Conservation (phyloP, 2,329 filamentous ascomycete genomes). For the Pseudocercospora fijiensis region DNA sequence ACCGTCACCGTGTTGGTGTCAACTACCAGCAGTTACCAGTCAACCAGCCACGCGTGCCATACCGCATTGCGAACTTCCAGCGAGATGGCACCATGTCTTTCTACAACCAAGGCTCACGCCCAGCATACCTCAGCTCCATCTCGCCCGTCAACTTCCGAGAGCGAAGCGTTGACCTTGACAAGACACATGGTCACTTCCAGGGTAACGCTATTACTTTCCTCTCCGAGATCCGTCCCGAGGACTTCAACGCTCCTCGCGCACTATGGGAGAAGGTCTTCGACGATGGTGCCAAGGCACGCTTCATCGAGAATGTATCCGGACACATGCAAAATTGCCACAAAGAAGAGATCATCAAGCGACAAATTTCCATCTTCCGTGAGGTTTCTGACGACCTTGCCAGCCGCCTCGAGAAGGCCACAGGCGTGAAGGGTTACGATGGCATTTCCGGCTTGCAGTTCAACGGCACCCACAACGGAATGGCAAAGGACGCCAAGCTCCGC, state of each 20-base stretch:
- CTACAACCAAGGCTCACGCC: slow-evolving; percentile 62
- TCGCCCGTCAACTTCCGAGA: slow-evolving; percentile 52
- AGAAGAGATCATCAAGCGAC: slow-evolving; percentile 62
- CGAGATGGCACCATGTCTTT: slow-evolving; percentile 71
- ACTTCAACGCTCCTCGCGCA: slow-evolving; percentile 57
- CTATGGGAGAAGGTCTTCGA: slow-evolving; percentile 64
- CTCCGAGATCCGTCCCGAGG: slow-evolving; percentile 54
- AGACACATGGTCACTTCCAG: slow-evolving; percentile 52
- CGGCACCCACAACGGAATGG: slow-evolving; percentile 62
- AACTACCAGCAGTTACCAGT: slow-evolving; percentile 62
- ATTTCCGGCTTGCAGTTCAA: slow-evolving; percentile 59
- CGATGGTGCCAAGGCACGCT: slow-evolving; percentile 57
- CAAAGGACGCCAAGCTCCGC: slow-evolving; percentile 48
- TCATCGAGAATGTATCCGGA: slow-evolving; percentile 60
- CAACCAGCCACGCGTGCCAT: slow-evolving; percentile 55
- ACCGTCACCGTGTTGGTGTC: slow-evolving; percentile 57
- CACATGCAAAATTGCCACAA: slow-evolving; percentile 61
- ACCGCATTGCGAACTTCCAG: slow-evolving; percentile 64
- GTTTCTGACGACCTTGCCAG: slow-evolving; percentile 59
- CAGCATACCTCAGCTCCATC: slow-evolving; percentile 57
- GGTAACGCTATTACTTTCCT: slow-evolving; percentile 53
- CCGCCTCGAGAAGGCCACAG: slow-evolving; percentile 62
- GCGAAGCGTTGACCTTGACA: slow-evolving; percentile 49
- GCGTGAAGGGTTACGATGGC: slow-evolving; percentile 60
- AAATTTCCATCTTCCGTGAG: slow-evolving; percentile 65